phyloP scores from a whole-genome alignment of 2,329 filamentous ascomycete species.

The Alternaria panax region DNA sequence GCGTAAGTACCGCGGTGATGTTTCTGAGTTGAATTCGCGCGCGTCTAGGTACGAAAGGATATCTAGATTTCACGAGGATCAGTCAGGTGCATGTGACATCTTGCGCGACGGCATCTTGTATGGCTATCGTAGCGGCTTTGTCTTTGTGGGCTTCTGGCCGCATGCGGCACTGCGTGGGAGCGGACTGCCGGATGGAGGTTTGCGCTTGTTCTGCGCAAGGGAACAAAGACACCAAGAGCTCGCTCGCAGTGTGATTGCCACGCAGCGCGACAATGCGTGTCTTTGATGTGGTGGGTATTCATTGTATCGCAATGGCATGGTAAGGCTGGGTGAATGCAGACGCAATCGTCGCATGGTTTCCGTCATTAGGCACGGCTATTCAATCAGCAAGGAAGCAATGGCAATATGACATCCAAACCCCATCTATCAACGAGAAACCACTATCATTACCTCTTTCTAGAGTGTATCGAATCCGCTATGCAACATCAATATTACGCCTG shows the following conservation, averaged over 20 bases:
- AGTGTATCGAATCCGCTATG: slow-evolving; percentile 3
- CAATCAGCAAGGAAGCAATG: neutral
- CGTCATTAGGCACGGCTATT: neutral
- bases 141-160: slow-evolving; percentile 15
- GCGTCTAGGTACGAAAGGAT: fast-evolving
- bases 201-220: neutral
- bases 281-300: too few relatives aligned
- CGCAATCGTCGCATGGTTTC: too few relatives aligned
- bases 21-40: too few relatives aligned
- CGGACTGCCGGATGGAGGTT: neutral
- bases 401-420: neutral
- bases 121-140: slow-evolving; percentile 5
- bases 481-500: slow-evolving; percentile 8
- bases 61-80: neutral
- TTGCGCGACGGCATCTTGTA: slow-evolving; percentile 6
- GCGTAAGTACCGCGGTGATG: neutral
- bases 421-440: neutral
- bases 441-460: slow-evolving; percentile 7
- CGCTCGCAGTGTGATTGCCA: too few relatives aligned
- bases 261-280: too few relatives aligned
- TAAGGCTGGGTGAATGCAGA: too few relatives aligned
- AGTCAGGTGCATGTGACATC: neutral
- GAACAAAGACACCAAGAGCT: neutral
- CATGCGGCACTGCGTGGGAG: slow-evolving; percentile 10
- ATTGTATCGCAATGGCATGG: too few relatives aligned